Base-by-base conservation (phyloP, 441 rosid species). In the Raphanus hybrid region DNA sequence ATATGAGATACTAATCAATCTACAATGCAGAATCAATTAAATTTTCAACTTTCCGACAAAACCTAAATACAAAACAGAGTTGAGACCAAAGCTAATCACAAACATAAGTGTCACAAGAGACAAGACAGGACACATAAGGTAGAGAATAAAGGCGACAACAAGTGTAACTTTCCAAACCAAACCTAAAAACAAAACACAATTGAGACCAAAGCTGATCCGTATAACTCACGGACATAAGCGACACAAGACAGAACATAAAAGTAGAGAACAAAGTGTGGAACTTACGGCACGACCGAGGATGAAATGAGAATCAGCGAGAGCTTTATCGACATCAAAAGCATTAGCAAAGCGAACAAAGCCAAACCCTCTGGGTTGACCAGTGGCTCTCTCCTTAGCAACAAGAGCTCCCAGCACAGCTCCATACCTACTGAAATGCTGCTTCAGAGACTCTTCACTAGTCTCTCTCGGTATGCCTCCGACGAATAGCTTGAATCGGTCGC, bases 331-430 rank as follows among this genome's bases (percentile, higher is more conserved):
- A 16, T 83, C 84, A 37, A 74, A 71, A 52, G 84, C 75, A 71
- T 89, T 88, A 8, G 85, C 83, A 73, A 90, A 89, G 75, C 82
- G 83, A 76, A 94, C 94, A 80, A 92, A 94, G 2, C 88, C 98
- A 84, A 90, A 90, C 0, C 97, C 90, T 69, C 93, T 87, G 0
- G 96, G 78, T 12, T 12, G 67, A 69, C 81, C 80, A 58, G 91
- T 82, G 74, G 1, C 57, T 73, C 72, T 82, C 72, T 89, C 93
- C 68, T 74, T 89, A 71, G 91, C 89, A 71, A 94, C 82, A 18
- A 82, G 72, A 8, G 89, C 83, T 64, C 82, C 82, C 64, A 74
- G 72, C 35, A 94, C 94, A 69, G 18, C 61, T 34, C 97, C 97
- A 70, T 92, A 94, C 78, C 75, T 86, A 80, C 87, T 77, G 80